Percentiles rank a stretch among this genome's conserved stretches.
phyloP scores from a whole-genome alignment of 768 basidiomycete genomes.

The Candolleomyces eurysporus region DNA sequence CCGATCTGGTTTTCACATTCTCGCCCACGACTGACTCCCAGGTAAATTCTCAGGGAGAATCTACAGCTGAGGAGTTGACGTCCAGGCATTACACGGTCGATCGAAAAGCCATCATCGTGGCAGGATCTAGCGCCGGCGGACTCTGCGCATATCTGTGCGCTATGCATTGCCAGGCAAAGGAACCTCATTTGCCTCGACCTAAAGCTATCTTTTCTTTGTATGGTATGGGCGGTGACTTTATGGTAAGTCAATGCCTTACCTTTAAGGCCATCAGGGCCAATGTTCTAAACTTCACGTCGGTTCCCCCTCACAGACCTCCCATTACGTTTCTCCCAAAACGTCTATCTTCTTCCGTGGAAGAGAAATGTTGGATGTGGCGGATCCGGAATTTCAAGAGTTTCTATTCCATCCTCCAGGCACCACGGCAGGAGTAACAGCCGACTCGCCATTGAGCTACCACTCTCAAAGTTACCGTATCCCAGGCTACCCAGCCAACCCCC shows the following conservation, averaged over 20 bases:
- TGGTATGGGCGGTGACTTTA: conserved; percentile 60
- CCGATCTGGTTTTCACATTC: conserved; percentile 4
- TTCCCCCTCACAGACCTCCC: conserved; percentile 37
- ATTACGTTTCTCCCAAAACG: conserved; percentile 48
- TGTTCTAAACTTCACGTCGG: neutral
- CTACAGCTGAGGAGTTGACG: conserved; percentile 1
- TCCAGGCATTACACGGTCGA: conserved; percentile 35
- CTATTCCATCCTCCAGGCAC: conserved; percentile 36
- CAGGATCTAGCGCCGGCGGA: conserved; percentile 62
- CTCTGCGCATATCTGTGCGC: conserved; percentile 64
- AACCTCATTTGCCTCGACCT: conserved; percentile 40
- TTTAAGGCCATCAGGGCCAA: neutral
- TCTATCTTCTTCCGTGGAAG: conserved; percentile 52
- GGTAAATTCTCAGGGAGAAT: neutral
- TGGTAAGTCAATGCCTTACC: conserved; percentile 29
- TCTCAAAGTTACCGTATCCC: conserved; percentile 44
- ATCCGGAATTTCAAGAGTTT: conserved; percentile 39
- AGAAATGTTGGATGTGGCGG: conserved; percentile 49
- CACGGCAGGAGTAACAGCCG: conserved; percentile 25
- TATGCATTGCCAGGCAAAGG: conserved; percentile 38
- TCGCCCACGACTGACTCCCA: neutral
- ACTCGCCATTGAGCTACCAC: conserved; percentile 48
- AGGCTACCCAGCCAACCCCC: conserved; percentile 60
- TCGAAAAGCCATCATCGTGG: conserved; percentile 42
- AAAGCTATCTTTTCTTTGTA: conserved; percentile 57